Conservation (phyloP, 495 filamentous ascomycete species). For the Xylaria nigripes region DNA sequence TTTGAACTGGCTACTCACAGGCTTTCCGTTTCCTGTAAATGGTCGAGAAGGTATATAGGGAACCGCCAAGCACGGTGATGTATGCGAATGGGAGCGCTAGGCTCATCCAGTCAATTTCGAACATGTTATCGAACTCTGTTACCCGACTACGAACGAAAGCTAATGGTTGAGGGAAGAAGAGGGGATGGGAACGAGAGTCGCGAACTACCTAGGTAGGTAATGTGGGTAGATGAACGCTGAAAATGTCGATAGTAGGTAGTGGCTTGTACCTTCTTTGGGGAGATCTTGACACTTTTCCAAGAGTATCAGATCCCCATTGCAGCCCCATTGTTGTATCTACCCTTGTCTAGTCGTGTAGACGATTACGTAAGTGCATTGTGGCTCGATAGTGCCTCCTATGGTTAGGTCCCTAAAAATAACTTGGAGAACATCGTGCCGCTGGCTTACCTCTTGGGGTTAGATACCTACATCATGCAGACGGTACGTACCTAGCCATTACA, state of each 20-base stretch:
- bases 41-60: slow-evolving; percentile 81
- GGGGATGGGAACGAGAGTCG: slow-evolving; percentile 5
- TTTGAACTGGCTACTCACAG: slow-evolving; percentile 41
- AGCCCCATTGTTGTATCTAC: too few species aligned
- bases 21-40: slow-evolving; percentile 92
- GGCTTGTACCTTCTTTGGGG: slow-evolving; percentile 15
- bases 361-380: too few species aligned
- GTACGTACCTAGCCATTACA: neutral
- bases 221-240: neutral
- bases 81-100: slow-evolving; percentile 80
- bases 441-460: too few species aligned
- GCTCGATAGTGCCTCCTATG: too few species aligned
- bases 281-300: slow-evolving; percentile 32
- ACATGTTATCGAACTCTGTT: slow-evolving; percentile 31
- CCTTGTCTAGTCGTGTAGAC: too few species aligned
- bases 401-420: too few species aligned
- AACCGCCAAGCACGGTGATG: slow-evolving; percentile 75
- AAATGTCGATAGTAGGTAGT: neutral
- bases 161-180: slow-evolving; percentile 4
- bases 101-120: slow-evolving; percentile 66
- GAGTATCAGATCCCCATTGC: neutral
- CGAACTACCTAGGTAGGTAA: neutral
- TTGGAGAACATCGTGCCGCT: too few species aligned
- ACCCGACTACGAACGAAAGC: neutral
- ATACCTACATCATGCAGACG: too few species aligned